Base-by-base conservation (phyloP, 441 rosid genomes). In the Capsella rubella region DNA sequence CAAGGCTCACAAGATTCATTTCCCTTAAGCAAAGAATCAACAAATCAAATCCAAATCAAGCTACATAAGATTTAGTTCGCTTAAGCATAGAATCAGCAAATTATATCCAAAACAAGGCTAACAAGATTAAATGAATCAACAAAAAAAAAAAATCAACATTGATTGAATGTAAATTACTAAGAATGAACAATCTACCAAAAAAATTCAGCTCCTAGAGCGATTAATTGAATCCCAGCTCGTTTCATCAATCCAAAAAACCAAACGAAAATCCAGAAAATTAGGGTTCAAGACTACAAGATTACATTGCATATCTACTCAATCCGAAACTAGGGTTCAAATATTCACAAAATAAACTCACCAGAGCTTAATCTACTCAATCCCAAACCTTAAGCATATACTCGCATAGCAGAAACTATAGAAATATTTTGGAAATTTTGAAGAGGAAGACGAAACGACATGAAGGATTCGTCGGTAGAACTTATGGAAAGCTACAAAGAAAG, bases 291-390 rank as follows among this genome's bases (percentile, higher is more conserved):
- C 49, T 46, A 35, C 15, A 46, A 32, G 12, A 46, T 14, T 5
- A 28, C 14, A 2, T 11, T 31, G 18, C 52, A 52, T 14, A 40
- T 64, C 39, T 2, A 46, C 14, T 31, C 53, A 67, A 53, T 25
- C 39, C 16, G 53, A 42, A 55, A 46, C 47, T 56, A 56, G 77
- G 66, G 77, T 39, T 73, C 59, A 4, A 56, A 8, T 46, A 1
- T 63, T 9, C 8, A 32, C 25, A 54, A 10, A 55, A 34, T 3
- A 54, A 6, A 16, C 18, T 65, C 15, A 49, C 2, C 6, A 31
- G 7, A 11, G 29, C 43, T 46, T 21, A 50, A 74, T 50, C 47
- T 29, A 56, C 54, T 55, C 57, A 51, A 77, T 11, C 21, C 13
- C 8, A 50, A 64, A 57, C 16, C 3, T 37, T 11, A 63, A 64